These are phyloP conservation scores for Volvox africanus DNA, from an alignment of 139 green algal genomes.

Conservation along the genomic window DNA sequence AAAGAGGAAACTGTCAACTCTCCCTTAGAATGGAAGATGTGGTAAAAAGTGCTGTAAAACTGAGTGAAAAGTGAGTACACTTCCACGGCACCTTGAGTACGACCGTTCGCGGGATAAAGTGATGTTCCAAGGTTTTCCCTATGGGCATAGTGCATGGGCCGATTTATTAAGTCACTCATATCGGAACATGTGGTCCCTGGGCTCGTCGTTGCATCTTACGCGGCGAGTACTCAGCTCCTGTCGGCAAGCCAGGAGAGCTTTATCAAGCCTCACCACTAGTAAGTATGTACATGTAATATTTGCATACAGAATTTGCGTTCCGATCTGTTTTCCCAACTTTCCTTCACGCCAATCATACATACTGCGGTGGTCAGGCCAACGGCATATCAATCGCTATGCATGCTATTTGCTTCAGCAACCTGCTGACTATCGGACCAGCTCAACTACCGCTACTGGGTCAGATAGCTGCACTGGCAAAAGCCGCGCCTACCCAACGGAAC, in stretches of 20 bases:
- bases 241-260: not conserved
- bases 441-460: not conserved
- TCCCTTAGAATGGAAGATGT: too few species aligned
- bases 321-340: not conserved
- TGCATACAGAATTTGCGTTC: not conserved
- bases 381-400: not conserved
- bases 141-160: too few species aligned
- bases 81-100: too few species aligned
- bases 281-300: not conserved
- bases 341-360: not conserved
- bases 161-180: too few species aligned
- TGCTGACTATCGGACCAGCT: not conserved
- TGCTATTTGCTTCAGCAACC: not conserved
- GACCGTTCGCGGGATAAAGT: too few species aligned
- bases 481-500: constrained; percentile 2
- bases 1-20: too few species aligned
- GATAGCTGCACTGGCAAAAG: not conserved
- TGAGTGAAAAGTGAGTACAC: too few species aligned
- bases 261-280: not conserved
- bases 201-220: not conserved
- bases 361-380: not conserved
- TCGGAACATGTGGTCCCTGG: not conserved
- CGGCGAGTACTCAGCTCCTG: not conserved
- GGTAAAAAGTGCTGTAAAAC: too few species aligned
- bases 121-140: too few species aligned